A percentile compares a stretch with the other conserved stretches of the same genome.
These are phyloP conservation scores for Vanderwaltozyma polyspora DNA, from an alignment of 805 yeast species.

Conservation along the genomic window DNA sequence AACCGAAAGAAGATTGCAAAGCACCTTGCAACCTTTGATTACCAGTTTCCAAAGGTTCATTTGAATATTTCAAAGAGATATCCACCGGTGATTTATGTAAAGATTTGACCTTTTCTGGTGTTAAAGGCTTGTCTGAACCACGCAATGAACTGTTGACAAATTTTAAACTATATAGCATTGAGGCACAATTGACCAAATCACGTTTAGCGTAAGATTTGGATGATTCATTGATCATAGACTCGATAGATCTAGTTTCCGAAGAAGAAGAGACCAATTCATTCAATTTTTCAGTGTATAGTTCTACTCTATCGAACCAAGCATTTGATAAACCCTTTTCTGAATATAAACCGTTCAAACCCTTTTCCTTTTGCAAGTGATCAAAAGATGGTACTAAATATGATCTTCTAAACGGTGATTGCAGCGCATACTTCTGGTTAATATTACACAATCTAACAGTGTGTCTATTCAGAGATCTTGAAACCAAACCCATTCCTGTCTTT, in stretches of 20 bases:
- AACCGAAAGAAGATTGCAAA: conserved; percentile 58
- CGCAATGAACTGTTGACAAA: conserved; percentile 29
- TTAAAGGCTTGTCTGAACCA: conserved; percentile 6
- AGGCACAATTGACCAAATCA: conserved; percentile 30
- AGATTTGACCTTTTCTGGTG: conserved; percentile 3
- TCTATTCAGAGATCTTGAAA: neutral
- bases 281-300: conserved; percentile 30
- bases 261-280: conserved; percentile 19
- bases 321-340: conserved; percentile 37
- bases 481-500: neutral
- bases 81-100: conserved; percentile 36
- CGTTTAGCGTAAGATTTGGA: conserved; percentile 24
- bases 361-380: conserved; percentile 17
- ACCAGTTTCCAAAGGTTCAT: conserved; percentile 25
- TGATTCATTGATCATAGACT: conserved; percentile 17
- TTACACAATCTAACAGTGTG: neutral
- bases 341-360: conserved; percentile 40
- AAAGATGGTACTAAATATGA: conserved; percentile 15
- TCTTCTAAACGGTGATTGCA: neutral
- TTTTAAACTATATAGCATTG: conserved; percentile 29
- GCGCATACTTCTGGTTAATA: neutral
- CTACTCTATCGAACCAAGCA: conserved; percentile 40
- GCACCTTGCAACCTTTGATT: conserved; percentile 32
- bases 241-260: conserved; percentile 1
- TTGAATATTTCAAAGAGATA: conserved; percentile 13